Evolutionary conservation across 495 filamentous ascomycete species (phyloP).

Genomic region (Entonaema liquescens): DNA sequence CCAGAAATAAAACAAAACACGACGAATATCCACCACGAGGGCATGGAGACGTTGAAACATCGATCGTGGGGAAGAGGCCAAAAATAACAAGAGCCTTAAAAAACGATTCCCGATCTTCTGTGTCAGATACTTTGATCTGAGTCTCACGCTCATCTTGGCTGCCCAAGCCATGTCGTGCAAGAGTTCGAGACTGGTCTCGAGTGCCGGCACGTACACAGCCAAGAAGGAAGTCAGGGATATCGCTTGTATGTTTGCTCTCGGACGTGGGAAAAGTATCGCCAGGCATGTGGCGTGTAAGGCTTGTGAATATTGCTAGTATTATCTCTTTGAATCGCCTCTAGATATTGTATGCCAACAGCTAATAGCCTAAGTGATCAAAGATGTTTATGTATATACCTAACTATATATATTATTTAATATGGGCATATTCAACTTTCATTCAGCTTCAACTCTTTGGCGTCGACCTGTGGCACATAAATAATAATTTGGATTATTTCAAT

Average conservation of each 20-base stretch:
- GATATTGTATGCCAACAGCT: no score
- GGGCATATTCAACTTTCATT: neutral
- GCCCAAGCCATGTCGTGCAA: slow-evolving; percentile 41
- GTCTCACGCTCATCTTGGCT: slow-evolving; percentile 37
- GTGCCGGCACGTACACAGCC: slow-evolving; percentile 1
- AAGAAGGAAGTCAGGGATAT: neutral
- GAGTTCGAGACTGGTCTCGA: neutral
- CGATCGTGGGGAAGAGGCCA: slow-evolving; percentile 32
- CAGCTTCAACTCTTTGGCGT: neutral
- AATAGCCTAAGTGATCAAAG: neutral
- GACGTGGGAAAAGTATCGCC: neutral
- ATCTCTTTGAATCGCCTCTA: no score
- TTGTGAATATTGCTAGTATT: neutral
- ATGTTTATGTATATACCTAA: no score
- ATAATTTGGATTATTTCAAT: no score
- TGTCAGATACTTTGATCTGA: slow-evolving; percentile 37
- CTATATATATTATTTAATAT: no score
- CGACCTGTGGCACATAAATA: neutral
- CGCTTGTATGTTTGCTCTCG: neutral
- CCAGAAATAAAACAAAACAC: neutral
- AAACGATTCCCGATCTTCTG: slow-evolving; percentile 20
- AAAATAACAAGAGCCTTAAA: slow-evolving; percentile 27
- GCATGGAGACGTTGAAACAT: slow-evolving; percentile 27
- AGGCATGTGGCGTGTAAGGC: neutral
- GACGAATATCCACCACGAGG: neutral